Conservation (phyloP, 1,284 basidiomycete species). For the Rhodotorula sp. region DNA sequence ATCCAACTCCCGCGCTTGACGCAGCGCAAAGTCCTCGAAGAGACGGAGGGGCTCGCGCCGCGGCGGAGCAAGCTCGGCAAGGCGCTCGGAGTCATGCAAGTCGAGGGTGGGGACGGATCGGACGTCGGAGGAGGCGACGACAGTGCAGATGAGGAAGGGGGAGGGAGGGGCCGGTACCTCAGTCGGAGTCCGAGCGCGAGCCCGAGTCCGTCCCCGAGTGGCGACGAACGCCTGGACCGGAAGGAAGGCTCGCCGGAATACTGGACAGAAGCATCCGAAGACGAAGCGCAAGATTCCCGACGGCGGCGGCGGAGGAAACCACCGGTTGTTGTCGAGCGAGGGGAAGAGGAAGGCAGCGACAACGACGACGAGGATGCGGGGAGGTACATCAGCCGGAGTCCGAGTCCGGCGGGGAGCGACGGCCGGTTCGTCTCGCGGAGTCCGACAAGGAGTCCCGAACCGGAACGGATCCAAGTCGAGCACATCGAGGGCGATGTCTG, state of each 20-base stretch:
- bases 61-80: slow-evolving; percentile 76
- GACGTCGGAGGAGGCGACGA: slow-evolving; percentile 19
- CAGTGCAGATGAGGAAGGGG: slow-evolving; percentile 27
- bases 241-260: slow-evolving; percentile 24
- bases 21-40: slow-evolving; percentile 83
- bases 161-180: slow-evolving; percentile 29
- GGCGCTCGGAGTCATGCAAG: slow-evolving; percentile 59
- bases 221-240: neutral
- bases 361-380: slow-evolving; percentile 18
- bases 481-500: slow-evolving; percentile 35
- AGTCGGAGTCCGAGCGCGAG: slow-evolving; percentile 30
- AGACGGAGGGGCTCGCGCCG: slow-evolving; percentile 81
- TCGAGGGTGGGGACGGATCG: neutral
- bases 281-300: slow-evolving; percentile 2
- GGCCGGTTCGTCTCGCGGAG: slow-evolving; percentile 35
- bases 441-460: slow-evolving; percentile 35
- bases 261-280: slow-evolving; percentile 15
- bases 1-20: slow-evolving; percentile 89
- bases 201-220: slow-evolving; percentile 20
- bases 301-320: neutral
- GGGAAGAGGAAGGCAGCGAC: neutral
- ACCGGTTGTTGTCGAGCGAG: slow-evolving; percentile 17
- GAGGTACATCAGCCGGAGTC: slow-evolving; percentile 35
- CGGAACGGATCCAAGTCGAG: slow-evolving; percentile 29
- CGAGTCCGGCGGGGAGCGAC: slow-evolving; percentile 26